Base-by-base conservation (phyloP, 2,329 filamentous ascomycete species). In the Alternaria consortialis region DNA sequence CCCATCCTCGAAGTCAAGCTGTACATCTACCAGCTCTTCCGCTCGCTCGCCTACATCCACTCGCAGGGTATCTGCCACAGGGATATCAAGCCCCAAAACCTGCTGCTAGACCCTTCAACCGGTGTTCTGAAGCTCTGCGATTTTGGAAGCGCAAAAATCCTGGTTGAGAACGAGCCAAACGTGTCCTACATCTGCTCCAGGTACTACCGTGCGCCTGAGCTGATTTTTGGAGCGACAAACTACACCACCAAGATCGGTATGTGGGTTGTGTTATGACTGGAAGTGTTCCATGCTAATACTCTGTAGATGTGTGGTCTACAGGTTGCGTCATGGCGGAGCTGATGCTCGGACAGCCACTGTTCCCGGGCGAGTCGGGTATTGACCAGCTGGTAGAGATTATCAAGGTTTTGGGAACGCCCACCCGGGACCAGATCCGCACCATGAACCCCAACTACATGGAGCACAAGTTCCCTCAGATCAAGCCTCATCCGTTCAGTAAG, bases 391-490 rank as follows among this genome's bases (percentile, higher is more conserved):
- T 99, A 46, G 95, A 99, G 82, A 99, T 99, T 79, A 99, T 99
- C 86, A 99, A 99, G 84, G 94, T 99, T 54, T 84, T 99, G 63
- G 95, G 95, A 62, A 99, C 95, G 17, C 95, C 95, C 17, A 98
- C 95, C 36, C 88, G 95, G 67, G 95, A 99, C 80, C 95, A 99
- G 81, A 99, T 99, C 76, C 92, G 95, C 71, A 99, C 95, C 68
- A 99, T 99, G 95, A 99, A 99, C 82, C 95, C 95, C 61, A 99
- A 99, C 82, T 99, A 99, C 82, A 99, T 99, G 95, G 95, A 99
- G 84, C 95, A 99, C 84, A 98, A 98, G 84, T 99, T 99, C 82
- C 95, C 95, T 48, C 95, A 99, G 81, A 99, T 99, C 84, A 99
- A 99, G 85, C 95, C 95, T 60, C 95, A 99, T 77, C 95, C 95